Evolutionary conservation across 192 early-diverging fungal species (phyloP), one percentile per base, ranked within the genome.

Genomic region (Rhizoclosmatium sp.): DNA sequence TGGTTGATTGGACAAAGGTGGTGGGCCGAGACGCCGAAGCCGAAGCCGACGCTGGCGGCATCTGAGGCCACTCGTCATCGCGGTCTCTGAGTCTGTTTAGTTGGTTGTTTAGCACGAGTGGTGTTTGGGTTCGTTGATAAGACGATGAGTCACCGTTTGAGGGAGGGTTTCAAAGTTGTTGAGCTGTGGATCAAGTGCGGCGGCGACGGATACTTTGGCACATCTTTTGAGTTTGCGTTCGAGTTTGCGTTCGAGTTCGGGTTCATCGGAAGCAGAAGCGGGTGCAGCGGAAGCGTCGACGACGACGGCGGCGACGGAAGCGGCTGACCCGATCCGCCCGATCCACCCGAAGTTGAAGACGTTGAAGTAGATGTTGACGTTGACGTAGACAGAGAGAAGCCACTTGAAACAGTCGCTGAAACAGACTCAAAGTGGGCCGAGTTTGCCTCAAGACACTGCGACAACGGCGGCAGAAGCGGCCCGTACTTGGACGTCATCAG

Each of bases 151-250:
- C 54, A 58, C 54, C 54, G 54, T n/a, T 58, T 58, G 0, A 58
- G 54, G 0, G 54, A 58, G 12, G n/a, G 10, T n/a, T 58, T 58
- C 54, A 10, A 10, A n/a, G 54, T n/a, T 58, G 54, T 16, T n/a
- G 54, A 58, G 54, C n/a, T 58, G 54, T 16, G 54, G n/a, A 16
- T 58, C 12, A 58, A n/a, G n/a, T 64, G 61, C 61, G 61, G 61
- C 40, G 61, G 61, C 61, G 61, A 64, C n/a, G 61, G 61, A 21
- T 64, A 64, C 61, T 64, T 64, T 9, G 61, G 61, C n/a, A 16
- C 61, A 21, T 7, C 21, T 23, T 5, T 21, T 23, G 51, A 7
- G 9, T 54, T 54, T 16, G 51, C 0, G 10, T n/a, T n/a, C 54
- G 54, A 58, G n/a, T 58, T n/a, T n/a, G n/a, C 31, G 31, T 31